Evolutionary conservation across 1,139 yeast species (phyloP).

Genomic region (Eremothecium cymbalariae): DNA sequence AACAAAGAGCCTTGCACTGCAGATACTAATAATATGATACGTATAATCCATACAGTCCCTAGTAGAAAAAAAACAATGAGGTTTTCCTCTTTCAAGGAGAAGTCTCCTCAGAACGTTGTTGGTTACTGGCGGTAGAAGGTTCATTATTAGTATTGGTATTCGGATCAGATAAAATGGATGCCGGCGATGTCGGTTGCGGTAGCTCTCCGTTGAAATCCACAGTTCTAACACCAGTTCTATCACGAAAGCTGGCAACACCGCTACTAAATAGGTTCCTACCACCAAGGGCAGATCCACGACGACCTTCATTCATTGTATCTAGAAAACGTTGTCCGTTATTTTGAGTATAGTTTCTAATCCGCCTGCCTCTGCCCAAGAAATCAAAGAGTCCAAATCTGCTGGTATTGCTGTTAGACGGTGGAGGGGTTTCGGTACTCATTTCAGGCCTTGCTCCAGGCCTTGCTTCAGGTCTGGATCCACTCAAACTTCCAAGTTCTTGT

Average conservation of each 20-base stretch:
- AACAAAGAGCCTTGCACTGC: too few relatives aligned
- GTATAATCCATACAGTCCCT: too few relatives aligned
- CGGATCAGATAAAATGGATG: slow-evolving; percentile 2
- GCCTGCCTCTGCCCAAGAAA: slow-evolving; percentile 3
- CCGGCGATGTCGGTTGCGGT: slow-evolving; percentile 9
- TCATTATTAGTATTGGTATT: neutral
- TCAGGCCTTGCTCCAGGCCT: too few relatives aligned
- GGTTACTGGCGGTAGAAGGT: neutral
- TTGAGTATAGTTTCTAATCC: neutral
- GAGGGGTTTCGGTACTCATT: neutral
- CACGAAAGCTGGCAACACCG: slow-evolving; percentile 14
- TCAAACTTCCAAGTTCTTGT: neutral
- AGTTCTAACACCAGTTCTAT: slow-evolving; percentile 12
- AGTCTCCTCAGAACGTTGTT: too few relatives aligned
- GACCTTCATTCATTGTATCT: neutral
- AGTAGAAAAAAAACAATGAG: too few relatives aligned
- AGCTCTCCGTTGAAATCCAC: slow-evolving; percentile 12
- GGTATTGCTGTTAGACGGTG: neutral
- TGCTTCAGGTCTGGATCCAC: neutral
- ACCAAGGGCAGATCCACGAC: neutral
- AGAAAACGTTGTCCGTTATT: neutral
- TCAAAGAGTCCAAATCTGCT: slow-evolving; percentile 4
- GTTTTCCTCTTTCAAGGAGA: too few relatives aligned
- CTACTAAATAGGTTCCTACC: slow-evolving; percentile 10
- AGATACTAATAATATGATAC: too few relatives aligned